phyloP scores from a whole-genome alignment of 1,284 basidiomycete species.

The Pisolithus thermaeus region DNA sequence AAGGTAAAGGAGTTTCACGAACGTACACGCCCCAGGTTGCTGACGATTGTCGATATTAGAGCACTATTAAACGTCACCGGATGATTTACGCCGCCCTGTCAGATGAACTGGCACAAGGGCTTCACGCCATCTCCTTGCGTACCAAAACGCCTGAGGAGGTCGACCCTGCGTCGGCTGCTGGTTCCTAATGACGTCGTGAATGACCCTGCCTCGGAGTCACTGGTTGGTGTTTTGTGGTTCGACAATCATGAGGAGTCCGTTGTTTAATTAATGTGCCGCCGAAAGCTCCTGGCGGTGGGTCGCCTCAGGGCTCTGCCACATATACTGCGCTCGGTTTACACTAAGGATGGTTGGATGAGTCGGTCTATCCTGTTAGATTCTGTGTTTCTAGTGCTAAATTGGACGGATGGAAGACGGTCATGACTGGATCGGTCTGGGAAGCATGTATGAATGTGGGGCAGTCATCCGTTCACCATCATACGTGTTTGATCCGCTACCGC shows the following conservation, averaged over 20 bases:
- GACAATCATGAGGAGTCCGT: conserved; percentile 27
- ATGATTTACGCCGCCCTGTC: conserved; percentile 66
- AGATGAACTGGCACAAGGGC: conserved; percentile 60
- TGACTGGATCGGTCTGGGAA: background rate
- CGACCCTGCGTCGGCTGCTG: conserved; percentile 18
- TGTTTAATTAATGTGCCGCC: conserved; percentile 26
- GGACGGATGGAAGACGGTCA: background rate
- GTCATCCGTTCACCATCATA: conserved; percentile 10
- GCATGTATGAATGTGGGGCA: conserved; percentile 1
- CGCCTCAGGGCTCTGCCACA: background rate
- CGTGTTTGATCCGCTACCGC: conserved; percentile 24
- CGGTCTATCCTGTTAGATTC: background rate
- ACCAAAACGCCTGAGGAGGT: conserved; percentile 62
- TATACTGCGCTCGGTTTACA: background rate
- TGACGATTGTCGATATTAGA: conserved; percentile 34
- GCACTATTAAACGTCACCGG: conserved; percentile 70
- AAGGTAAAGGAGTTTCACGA: conserved; percentile 45
- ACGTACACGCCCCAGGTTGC: conserved; percentile 1
- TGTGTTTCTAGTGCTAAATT: background rate
- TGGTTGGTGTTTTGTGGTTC: conserved; percentile 3
- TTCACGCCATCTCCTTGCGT: conserved; percentile 73
- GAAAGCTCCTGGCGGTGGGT: conserved; percentile 17
- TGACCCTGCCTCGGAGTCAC: conserved; percentile 7
- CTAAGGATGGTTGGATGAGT: background rate
- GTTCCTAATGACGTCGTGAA: conserved; percentile 22